A percentile compares a stretch with the other conserved stretches of the same genome.
Evolutionary conservation across 2,329 filamentous ascomycete species (phyloP).

Genomic region (Aureobasidium namibiae): DNA sequence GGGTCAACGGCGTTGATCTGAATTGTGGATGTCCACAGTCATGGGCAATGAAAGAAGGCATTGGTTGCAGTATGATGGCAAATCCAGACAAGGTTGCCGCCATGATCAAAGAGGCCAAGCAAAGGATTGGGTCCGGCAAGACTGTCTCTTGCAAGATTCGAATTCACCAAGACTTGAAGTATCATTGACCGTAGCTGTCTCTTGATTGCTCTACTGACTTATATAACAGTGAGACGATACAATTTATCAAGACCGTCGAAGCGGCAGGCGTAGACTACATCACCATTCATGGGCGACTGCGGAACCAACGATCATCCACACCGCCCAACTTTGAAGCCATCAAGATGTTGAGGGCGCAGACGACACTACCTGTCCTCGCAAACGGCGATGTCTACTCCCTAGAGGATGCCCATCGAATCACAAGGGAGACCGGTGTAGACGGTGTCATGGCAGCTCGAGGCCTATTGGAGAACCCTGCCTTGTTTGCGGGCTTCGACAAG

Average conservation of each 20-base stretch:
- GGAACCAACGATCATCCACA: slow-evolving; percentile 51
- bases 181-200: background rate
- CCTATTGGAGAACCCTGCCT: slow-evolving; percentile 57
- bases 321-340: slow-evolving; percentile 57
- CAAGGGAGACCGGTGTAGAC: slow-evolving; percentile 25
- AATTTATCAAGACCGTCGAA: slow-evolving; percentile 56
- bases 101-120: slow-evolving; percentile 53
- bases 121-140: slow-evolving; percentile 39
- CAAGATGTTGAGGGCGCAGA: slow-evolving; percentile 43
- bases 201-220: background rate
- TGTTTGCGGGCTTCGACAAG: slow-evolving; percentile 50
- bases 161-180: slow-evolving; percentile 56
- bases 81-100: slow-evolving; percentile 55
- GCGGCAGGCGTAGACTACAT: slow-evolving; percentile 57
- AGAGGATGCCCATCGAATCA: slow-evolving; percentile 26
- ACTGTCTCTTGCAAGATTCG: slow-evolving; percentile 65
- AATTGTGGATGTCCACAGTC: slow-evolving; percentile 68
- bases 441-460: slow-evolving; percentile 64
- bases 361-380: slow-evolving; percentile 53
- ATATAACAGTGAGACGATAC: slow-evolving; percentile 34
- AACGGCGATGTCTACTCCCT: slow-evolving; percentile 63
- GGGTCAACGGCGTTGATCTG: slow-evolving; percentile 57
- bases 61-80: slow-evolving; percentile 64
- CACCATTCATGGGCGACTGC: slow-evolving; percentile 61
- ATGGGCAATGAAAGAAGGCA: slow-evolving; percentile 60